Conservation (phyloP, 352 stramenopile genomes). For the Phytopythium litorale region DNA sequence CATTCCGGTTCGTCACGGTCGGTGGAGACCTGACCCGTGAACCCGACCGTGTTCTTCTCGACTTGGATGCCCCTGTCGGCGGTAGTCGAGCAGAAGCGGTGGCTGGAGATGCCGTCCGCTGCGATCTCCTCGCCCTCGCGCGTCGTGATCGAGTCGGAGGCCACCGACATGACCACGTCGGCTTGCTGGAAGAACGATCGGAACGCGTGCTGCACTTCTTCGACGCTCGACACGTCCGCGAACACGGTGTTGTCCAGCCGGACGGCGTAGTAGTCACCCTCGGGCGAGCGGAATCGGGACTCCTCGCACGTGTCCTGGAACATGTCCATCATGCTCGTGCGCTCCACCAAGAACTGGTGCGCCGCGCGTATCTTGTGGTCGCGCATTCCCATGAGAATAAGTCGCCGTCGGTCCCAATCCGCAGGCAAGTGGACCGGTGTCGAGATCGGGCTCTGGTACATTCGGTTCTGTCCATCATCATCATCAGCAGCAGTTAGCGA, state of each 20-base stretch:
- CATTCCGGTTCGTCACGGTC: constrained; percentile 9
- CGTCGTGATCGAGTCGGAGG: constrained; percentile 33
- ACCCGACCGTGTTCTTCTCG: constrained; percentile 35
- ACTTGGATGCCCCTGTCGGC: constrained; percentile 14
- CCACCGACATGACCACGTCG: constrained; percentile 39
- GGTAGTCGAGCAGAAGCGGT: constrained; percentile 36
- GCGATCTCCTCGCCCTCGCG: constrained; percentile 38
- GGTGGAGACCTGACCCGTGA: constrained; percentile 21
- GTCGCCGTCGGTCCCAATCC: constrained; percentile 19
- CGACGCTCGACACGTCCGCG: constrained; percentile 15
- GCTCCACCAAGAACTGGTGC: constrained; percentile 24
- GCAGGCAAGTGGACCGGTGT: constrained; percentile 25
- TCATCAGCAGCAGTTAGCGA: neutral
- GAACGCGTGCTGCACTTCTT: constrained; percentile 28
- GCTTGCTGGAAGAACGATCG: constrained; percentile 30
- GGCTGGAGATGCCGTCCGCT: constrained; percentile 32
- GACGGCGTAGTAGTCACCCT: constrained; percentile 26
- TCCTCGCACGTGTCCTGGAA: constrained; percentile 26
- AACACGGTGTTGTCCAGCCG: constrained; percentile 32
- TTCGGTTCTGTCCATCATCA: constrained; percentile 19
- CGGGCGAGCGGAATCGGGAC: constrained; percentile 22
- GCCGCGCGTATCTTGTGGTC: constrained; percentile 14
- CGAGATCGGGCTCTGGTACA: constrained; percentile 27
- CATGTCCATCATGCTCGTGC: constrained; percentile 22
- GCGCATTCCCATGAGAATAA: constrained; percentile 21